Evolutionary conservation across 345 rosid species (phyloP), one percentile per base, ranked within the genome.

Genomic region (Citrus mangshanensis): DNA sequence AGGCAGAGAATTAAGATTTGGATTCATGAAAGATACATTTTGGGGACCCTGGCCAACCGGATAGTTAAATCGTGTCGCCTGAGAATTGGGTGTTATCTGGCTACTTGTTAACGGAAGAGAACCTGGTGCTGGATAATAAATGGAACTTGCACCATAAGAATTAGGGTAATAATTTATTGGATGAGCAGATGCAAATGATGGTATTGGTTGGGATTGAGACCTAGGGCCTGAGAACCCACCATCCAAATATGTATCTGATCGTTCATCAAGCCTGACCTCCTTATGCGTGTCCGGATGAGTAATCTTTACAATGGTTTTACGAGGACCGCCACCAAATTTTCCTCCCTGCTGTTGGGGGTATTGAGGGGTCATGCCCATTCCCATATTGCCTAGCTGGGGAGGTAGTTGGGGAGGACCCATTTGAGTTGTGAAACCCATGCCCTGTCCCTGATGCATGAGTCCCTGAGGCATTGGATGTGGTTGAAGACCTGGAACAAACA

Each of bases 241-340:
- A 81, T 91, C 98, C 30, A 87, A 76, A 89, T 78, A 82, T 5
- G 83, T 40, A 81, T 93, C 97, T 46, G 91, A 81, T 38, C 91
- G 89, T 76, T 90, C 88, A 82, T 89, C 94, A 77, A 94, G 97
- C 88, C 93, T 91, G 84, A 93, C 88, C 90, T 96, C 98, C 82
- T 92, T 97, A 81, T 88, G 98, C 13, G 99, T 96, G 42, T 89
- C 94, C 4, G 99, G 98, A 85, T 96, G 94, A 80, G 98, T 94
- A 68, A 96, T 94, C 83, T 93, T 96, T 42, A 96, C 94, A 78
- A 86, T 62, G 2, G 92, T 85, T 85, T 91, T 93, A 69, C 97
- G 95, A 65, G 76, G 84, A 78, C 91, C 89, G 32, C 90, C 86
- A 35, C 84, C 86, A 80, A 81, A 91, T 82, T 93, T 92, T 4